A percentile compares a stretch with the other conserved stretches of the same genome.
Conservation (phyloP, 306 rosid genomes). For the Ormosia semicastrata region DNA sequence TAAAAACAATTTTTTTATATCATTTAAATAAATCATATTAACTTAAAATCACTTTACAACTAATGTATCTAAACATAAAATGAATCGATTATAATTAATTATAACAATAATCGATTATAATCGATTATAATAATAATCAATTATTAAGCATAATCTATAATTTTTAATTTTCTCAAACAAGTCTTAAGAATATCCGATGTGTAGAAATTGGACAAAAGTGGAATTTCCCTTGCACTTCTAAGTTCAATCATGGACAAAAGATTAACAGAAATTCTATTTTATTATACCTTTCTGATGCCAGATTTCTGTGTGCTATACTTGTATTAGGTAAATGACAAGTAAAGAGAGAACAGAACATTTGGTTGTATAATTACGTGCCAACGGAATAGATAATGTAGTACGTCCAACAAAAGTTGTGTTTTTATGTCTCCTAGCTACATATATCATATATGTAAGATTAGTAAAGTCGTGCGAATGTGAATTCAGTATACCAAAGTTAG, state of each 20-base stretch:
- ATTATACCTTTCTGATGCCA: neutral
- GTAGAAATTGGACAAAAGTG: neutral
- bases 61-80: no score
- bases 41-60: no score
- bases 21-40: no score
- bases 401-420: neutral
- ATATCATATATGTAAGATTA: no score
- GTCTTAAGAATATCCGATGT: neutral
- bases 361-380: neutral
- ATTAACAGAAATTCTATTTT: neutral
- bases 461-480: no score
- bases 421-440: neutral
- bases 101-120: no score
- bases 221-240: neutral
- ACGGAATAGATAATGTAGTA: neutral
- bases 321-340: neutral
- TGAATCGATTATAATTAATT: no score
- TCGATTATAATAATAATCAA: no score
- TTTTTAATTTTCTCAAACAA: no score
- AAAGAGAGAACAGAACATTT: neutral
- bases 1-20: no score
- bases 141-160: no score
- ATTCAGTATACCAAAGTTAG: no score
- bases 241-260: neutral
- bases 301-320: neutral